A percentile compares a stretch with the other conserved stretches of the same genome.
Evolutionary conservation across 2,329 filamentous ascomycete species (phyloP).

Genomic region (Botrytis squamosa): DNA sequence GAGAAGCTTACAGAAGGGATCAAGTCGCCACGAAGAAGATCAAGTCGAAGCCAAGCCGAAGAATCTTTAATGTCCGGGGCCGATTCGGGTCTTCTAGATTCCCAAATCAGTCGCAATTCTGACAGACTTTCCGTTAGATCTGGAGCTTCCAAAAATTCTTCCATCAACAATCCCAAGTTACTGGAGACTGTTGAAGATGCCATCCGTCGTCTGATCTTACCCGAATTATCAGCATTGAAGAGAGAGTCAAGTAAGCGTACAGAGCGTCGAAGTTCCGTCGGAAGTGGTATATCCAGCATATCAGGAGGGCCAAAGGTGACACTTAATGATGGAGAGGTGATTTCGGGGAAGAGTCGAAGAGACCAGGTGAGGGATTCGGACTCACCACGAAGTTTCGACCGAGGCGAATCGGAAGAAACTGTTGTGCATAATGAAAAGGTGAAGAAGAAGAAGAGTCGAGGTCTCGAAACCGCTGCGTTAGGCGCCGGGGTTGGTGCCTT

Average conservation of each 20-base stretch:
- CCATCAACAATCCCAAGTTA: slow-evolving; percentile 70
- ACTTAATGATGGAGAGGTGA: slow-evolving; percentile 55
- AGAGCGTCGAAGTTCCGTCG: slow-evolving; percentile 18
- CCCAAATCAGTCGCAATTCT: slow-evolving; percentile 53
- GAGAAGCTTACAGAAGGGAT: slow-evolving; percentile 46
- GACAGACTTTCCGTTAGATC: slow-evolving; percentile 60
- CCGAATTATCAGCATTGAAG: slow-evolving; percentile 88
- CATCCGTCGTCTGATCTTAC: slow-evolving; percentile 72
- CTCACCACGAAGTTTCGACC: slow-evolving; percentile 39
- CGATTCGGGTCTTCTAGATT: slow-evolving; percentile 57
- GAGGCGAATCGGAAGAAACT: slow-evolving; percentile 48
- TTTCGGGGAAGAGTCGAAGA: slow-evolving; percentile 53
- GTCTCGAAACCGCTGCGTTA: slow-evolving; percentile 33
- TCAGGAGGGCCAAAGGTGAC: slow-evolving; percentile 57
- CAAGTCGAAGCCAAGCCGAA: slow-evolving; percentile 52
- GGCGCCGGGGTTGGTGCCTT: slow-evolving; percentile 51
- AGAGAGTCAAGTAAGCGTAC: slow-evolving; percentile 80
- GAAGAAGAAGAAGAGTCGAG: slow-evolving; percentile 34
- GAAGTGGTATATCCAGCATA: slow-evolving; percentile 55
- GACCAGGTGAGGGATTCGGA: slow-evolving; percentile 40
- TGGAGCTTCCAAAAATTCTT: slow-evolving; percentile 53
- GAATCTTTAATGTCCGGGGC: slow-evolving; percentile 45
- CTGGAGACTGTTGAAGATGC: slow-evolving; percentile 73
- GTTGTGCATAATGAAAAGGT: slow-evolving; percentile 51
- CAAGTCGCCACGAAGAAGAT: slow-evolving; percentile 48